Evolutionary conservation across 805 yeast species (phyloP), one percentile per base, ranked within the genome.

Genomic region (Sungouiozyma ichnusensis): DNA sequence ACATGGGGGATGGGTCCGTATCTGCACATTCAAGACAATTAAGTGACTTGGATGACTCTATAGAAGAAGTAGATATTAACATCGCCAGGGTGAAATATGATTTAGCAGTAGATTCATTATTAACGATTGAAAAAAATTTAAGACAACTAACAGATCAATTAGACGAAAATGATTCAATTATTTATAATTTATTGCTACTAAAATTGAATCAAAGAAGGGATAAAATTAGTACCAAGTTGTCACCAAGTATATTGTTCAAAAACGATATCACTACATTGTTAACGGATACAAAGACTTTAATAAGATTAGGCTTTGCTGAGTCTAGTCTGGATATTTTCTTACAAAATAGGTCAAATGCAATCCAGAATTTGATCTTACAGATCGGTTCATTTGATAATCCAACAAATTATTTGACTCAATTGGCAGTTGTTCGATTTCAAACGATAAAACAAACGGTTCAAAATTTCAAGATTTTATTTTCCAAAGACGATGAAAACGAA

Each of bases 41-140:
- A 42, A 72, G 74, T 42, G 62, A 63, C 24, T 64, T 78, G 13
- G 87, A 81, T 51, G 81, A 78, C 40, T 60, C 67, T 27, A 65
- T 83, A 15, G 86, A 82, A 52, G 85, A 81, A 42, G 68, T 81
- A 35, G 92, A 84, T 55, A 75, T 80, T 13, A 69, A 69, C 42
- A 67, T 82, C 19, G 80, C 85, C 9, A 79, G 81, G 51, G 72
- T 74, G 41, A 69, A 72, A 42, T 80, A 71, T 59, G 53, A 64
- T 36, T 64, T 59, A 15, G 70, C 77, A 0, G 70, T 70, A 3
- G 65, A 58, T 3, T 45, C 47, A 13, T 41, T 65, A 31, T 35
- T 51, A 6, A 54, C 53, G 16, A 63, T 73, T 42, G 72, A 68
- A 40, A 44, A 40, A 2, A 54, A 56, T 8, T 39, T 64, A 18